Conservation (phyloP, 768 basidiomycete genomes). For the Panaeolus cyanescens region DNA sequence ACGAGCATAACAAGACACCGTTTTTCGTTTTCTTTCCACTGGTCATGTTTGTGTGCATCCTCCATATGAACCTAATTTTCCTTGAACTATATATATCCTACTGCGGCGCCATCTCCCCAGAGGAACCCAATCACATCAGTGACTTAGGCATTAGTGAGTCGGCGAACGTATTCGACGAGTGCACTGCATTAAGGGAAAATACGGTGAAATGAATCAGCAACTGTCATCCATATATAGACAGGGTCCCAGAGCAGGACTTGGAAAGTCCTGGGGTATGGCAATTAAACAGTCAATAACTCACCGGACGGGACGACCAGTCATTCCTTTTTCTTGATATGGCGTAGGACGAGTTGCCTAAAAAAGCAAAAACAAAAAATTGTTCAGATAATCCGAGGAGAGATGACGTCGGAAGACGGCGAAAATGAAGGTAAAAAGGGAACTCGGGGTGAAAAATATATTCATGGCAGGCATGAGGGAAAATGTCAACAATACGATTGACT, state of each 20-base stretch:
- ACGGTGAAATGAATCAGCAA: not conserved
- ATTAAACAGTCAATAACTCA: constrained; percentile 29
- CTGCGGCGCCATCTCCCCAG: no score
- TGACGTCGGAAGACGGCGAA: not conserved
- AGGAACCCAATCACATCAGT: not conserved
- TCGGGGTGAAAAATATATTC: not conserved
- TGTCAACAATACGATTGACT: not conserved
- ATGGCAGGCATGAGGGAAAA: not conserved
- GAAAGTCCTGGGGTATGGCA: not conserved
- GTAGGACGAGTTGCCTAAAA: constrained; percentile 50
- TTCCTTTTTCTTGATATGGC: constrained; percentile 70
- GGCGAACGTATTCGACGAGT: constrained; percentile 42
- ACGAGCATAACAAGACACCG: no score
- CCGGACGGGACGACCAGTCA: constrained; percentile 83
- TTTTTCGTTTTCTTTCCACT: no score
- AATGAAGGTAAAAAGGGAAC: not conserved
- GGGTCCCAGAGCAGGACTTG: not conserved
- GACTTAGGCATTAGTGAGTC: constrained; percentile 28
- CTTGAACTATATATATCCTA: no score
- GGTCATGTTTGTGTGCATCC: no score
- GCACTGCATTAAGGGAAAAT: constrained; percentile 24
- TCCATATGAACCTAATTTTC: no score
- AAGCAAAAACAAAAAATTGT: not conserved
- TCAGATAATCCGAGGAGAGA: no score
- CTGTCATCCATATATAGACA: not conserved